These are phyloP conservation scores for Albophoma yamanashiensis DNA, from an alignment of 2,329 filamentous ascomycete species.

Conservation along the genomic window DNA sequence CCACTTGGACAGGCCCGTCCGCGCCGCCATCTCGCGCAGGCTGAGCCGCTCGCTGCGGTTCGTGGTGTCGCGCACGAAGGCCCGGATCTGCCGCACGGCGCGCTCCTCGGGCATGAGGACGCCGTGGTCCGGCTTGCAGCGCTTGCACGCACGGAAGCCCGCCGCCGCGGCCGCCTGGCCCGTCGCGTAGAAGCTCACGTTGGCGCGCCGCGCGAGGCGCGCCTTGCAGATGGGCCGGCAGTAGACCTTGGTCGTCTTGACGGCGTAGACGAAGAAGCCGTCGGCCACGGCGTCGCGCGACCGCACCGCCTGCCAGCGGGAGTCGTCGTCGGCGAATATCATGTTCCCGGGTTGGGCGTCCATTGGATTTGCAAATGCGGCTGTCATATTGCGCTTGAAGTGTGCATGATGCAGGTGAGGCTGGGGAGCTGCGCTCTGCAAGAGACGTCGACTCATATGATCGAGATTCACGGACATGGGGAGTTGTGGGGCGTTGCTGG, in stretches of 20 bases:
- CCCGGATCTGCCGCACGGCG: slow-evolving; percentile 29
- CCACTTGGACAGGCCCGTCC: slow-evolving; percentile 42
- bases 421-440: background rate
- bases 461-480: background rate
- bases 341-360: background rate
- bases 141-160: slow-evolving; percentile 47
- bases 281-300: slow-evolving; percentile 23
- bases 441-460: background rate
- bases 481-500: background rate
- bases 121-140: slow-evolving; percentile 35
- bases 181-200: slow-evolving; percentile 43
- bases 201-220: slow-evolving; percentile 48
- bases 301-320: slow-evolving; percentile 25
- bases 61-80: slow-evolving; percentile 19
- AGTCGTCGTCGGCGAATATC: slow-evolving; percentile 18
- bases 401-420: background rate
- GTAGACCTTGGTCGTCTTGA: slow-evolving; percentile 38
- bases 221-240: slow-evolving; percentile 52
- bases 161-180: slow-evolving; percentile 30
- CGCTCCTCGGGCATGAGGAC: slow-evolving; percentile 30
- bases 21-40: slow-evolving; percentile 35
- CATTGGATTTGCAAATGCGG: background rate
- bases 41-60: slow-evolving; percentile 13
- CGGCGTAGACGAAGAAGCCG: slow-evolving; percentile 31
- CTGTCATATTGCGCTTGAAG: background rate